Base-by-base conservation (phyloP, 371 early-diverging fungal species). In the Smittium mucronatum region DNA sequence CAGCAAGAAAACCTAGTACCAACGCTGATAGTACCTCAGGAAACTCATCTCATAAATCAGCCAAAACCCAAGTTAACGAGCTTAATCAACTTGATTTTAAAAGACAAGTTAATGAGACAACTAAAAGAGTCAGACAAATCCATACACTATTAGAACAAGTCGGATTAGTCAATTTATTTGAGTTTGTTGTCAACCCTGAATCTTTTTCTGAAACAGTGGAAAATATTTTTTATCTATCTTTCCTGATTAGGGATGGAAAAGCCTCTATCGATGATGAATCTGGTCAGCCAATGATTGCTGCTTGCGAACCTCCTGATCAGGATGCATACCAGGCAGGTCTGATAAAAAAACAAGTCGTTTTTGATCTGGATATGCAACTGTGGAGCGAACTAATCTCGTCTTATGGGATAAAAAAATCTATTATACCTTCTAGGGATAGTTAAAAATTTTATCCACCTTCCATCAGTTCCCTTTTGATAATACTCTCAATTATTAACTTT, bases 201-300 rank as follows among this genome's bases (percentile, higher is more conserved):
- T 92, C 94, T 5, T 96, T 94, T 74, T 83, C 89, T 1, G 95
- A 95, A 78, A 89, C 94, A 0, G 91, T 95, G 0, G 96, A 97
- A 75, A 96, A 97, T 74, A 81, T 95, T 65, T 97, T 97, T 72
- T 93, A 94, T 72, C 82, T 94, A 11, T 89, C 95, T 5, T 96
- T 96, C 73, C 78, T 97, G 58, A 84, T 94, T 25, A 83, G 91
- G 63, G 94, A 91, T 64, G 93, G 91, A 2, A 85, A 82, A 58
- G 95, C 85, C 11, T 80, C 76, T 63, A 87, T 96, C 30, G 87
- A 88, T 69, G 88, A 85, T 63, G 81, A 81, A 2, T 80, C 80
- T 36, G 90, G 90, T 0, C 84, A 89, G 71, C 93, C 91, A 0
- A 81, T 74, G 68, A 76, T 78, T 71, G 86, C 81, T 68, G 76